Evolutionary conservation across 129 eudicot species (phyloP).

Genomic region (Scalesia atractyloides): DNA sequence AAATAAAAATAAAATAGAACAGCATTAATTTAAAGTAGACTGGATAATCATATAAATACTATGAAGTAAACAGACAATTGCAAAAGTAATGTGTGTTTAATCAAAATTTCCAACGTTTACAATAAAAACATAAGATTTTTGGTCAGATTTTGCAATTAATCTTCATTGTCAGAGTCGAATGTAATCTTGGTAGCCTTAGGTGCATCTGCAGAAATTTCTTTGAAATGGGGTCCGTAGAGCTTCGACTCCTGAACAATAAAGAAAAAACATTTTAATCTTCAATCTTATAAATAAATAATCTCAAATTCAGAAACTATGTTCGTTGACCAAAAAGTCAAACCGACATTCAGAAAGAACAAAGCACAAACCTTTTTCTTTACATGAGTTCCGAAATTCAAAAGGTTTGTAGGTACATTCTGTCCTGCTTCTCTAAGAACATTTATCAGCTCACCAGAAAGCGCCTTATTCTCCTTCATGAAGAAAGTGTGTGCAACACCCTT

Average conservation of each 20-base stretch:
- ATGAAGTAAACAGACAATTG: not conserved
- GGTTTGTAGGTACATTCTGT: constrained; percentile 79
- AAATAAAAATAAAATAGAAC: too few species aligned
- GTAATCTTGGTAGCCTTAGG: constrained; percentile 77
- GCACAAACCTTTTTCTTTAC: constrained; percentile 88
- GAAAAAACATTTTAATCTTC: not conserved
- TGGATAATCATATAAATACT: too few species aligned
- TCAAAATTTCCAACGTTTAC: constrained; percentile 14
- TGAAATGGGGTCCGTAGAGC: constrained; percentile 93
- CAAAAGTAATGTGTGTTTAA: not conserved
- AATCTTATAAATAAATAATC: not conserved
- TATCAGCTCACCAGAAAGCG: constrained; percentile 91
- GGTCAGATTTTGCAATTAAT: constrained; percentile 35
- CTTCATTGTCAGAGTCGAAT: constrained; percentile 75
- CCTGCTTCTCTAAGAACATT: constrained; percentile 98
- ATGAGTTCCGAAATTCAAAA: constrained; percentile 91
- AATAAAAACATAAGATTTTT: constrained; percentile 6
- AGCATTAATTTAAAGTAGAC: too few species aligned
- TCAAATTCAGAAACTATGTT: not conserved
- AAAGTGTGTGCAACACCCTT: constrained; percentile 98
- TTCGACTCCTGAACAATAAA: constrained; percentile 73
- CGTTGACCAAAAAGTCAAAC: constrained; percentile 11
- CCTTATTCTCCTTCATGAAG: constrained; percentile 93
- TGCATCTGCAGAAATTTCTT: constrained; percentile 92
- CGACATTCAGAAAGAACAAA: not conserved